Base-by-base conservation (phyloP, 306 rosid genomes). In the Urtica urens region DNA sequence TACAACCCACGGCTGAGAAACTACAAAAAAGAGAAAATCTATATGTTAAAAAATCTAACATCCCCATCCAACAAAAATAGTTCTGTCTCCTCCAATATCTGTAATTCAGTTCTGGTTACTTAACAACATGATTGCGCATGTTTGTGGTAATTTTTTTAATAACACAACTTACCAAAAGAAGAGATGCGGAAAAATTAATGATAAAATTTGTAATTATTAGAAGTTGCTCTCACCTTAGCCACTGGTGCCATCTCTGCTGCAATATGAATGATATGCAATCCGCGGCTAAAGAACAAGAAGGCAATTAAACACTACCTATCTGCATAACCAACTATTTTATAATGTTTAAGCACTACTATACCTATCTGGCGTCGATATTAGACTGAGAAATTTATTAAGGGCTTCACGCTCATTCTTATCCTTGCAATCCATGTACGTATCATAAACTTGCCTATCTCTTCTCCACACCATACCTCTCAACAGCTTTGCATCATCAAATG, bases 211-310 rank as follows among this genome's bases (percentile, higher is more conserved):
- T n/a, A n/a, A n/a, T n/a, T n/a, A n/a, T n/a, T n/a, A n/a, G n/a
- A n/a, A 48, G 63, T 53, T 28, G 42, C 62, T 49, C 66, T 75
- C 53, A 72, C 99, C 95, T 85, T 90, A 65, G 99, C 99, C 26
- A 90, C 93, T 21, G 99, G 99, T 60, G 99, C 99, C 94, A 90
- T 77, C 93, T 90, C 99, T 55, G 92, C 99, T 34, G 99, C 99
- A 63, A 90, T 71, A 56, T 85, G 99, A 68, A 90, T 19, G 66
- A 90, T 76, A 60, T 79, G 40, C 64, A 90, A 76, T 79, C 87
- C 99, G 66, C 78, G 68, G 75, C 99, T 90, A 63, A 37, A 73
- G 65, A 59, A 64, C 53, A 78, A 67, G 61, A 63, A 58, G 55
- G 46, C 33, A 53, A 49, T 77, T 78, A 54, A 69, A 71, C 57